These are phyloP conservation scores for Crithidia bombi DNA, from an alignment of 208 protist genomes.

Conservation along the genomic window DNA sequence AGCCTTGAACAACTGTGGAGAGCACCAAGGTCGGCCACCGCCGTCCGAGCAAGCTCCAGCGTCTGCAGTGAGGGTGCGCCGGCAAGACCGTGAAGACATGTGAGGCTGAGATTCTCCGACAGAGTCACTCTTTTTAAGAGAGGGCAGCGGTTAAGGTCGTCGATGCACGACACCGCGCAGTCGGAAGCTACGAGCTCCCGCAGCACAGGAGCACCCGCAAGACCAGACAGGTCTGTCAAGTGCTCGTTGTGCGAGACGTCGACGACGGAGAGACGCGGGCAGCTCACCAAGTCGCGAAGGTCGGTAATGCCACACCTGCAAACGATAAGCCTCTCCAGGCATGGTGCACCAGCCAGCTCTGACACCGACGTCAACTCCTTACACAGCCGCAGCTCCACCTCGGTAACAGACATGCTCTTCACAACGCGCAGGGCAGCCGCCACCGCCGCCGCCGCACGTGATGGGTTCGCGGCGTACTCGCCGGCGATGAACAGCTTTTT, in stretches of 20 bases:
- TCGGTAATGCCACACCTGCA: background rate
- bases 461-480: slow-evolving; percentile 9
- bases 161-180: background rate
- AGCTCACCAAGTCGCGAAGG: background rate
- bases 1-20: background rate
- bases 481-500: background rate
- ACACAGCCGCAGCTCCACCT: background rate
- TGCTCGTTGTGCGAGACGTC: slow-evolving; percentile 8
- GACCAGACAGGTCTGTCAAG: slow-evolving; percentile 2
- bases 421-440: background rate
- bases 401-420: background rate
- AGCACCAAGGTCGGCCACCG: slow-evolving; percentile 1
- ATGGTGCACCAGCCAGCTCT: slow-evolving; percentile 4
- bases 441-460: background rate
- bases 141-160: background rate
- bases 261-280: background rate
- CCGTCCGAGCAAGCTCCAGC: background rate
- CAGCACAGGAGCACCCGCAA: slow-evolving; percentile 8
- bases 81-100: background rate
- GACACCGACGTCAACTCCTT: background rate
- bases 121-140: background rate
- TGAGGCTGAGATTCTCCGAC: background rate
- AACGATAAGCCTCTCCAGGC: slow-evolving; percentile 2
- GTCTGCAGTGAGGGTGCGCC: background rate
- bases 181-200: background rate